Conservation (phyloP, 495 filamentous ascomycete species). For the Extremus antarcticus region DNA sequence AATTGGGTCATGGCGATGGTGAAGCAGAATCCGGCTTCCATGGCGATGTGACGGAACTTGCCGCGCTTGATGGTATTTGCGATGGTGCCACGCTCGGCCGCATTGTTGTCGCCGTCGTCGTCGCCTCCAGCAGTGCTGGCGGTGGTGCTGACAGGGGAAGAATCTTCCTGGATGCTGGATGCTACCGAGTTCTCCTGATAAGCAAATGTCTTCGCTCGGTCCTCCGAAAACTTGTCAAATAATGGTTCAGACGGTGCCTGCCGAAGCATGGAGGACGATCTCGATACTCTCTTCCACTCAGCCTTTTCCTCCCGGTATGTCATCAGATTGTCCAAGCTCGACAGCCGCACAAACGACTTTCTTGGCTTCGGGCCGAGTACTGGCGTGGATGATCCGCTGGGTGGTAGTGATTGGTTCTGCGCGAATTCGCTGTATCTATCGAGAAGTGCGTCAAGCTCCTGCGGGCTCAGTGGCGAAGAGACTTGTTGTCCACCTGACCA, state of each 20-base stretch:
- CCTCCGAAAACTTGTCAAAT: not conserved
- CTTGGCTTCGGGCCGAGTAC: not conserved
- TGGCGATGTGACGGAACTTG: slow-evolving; percentile 2
- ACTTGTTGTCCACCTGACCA: not conserved
- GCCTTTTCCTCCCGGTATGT: slow-evolving; percentile 14
- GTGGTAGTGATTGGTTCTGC: not conserved
- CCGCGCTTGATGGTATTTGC: not conserved
- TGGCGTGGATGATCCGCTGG: not conserved
- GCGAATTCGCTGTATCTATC: not conserved
- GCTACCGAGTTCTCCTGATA: not conserved
- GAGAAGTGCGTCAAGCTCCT: not conserved
- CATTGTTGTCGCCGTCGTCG: not conserved
- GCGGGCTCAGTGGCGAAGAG: not conserved
- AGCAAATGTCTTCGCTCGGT: not conserved
- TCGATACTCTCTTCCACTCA: slow-evolving; percentile 11
- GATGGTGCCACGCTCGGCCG: not conserved
- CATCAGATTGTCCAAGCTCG: slow-evolving; percentile 16
- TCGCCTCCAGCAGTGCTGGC: not conserved
- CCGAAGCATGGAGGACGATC: slow-evolving; percentile 3
- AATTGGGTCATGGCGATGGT: slow-evolving; percentile 19
- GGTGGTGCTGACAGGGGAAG: not conserved
- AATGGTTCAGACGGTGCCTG: not conserved
- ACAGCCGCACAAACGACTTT: slow-evolving; percentile 2
- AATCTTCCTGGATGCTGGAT: not conserved
- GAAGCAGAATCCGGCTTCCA: slow-evolving; percentile 16